These are phyloP conservation scores for Henningerozyma blattae DNA, from an alignment of 805 yeast species.

Conservation along the genomic window DNA sequence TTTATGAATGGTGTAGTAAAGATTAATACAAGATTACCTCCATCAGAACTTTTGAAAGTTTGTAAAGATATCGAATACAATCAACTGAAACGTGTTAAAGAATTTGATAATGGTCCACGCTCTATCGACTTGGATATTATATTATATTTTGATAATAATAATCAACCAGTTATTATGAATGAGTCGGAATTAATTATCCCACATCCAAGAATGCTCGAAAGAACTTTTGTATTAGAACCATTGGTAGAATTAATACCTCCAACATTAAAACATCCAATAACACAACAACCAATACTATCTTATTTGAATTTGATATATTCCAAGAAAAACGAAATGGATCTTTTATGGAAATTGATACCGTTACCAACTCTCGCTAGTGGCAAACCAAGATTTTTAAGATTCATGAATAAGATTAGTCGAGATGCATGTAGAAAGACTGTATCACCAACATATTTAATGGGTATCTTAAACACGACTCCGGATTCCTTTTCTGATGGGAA, in stretches of 20 bases:
- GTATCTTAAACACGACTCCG: constrained; percentile 79
- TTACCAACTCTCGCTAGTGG: constrained; percentile 9
- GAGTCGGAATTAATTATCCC: constrained; percentile 59
- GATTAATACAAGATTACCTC: constrained; percentile 47
- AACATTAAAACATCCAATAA: constrained; percentile 63
- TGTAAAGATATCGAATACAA: constrained; percentile 73
- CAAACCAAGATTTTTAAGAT: constrained; percentile 12
- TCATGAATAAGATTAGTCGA: constrained; percentile 25
- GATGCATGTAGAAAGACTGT: constrained; percentile 28
- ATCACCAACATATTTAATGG: constrained; percentile 60
- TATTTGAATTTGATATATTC: constrained; percentile 48
- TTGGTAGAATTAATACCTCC: constrained; percentile 70
- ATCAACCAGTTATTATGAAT: constrained; percentile 34
- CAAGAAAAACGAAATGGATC: constrained; percentile 37
- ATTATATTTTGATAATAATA: constrained; percentile 32
- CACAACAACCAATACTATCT: constrained; percentile 66
- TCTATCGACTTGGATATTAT: constrained; percentile 82
- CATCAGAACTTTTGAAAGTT: constrained; percentile 46
- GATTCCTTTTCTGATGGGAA: constrained; percentile 96
- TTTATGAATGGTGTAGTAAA: constrained; percentile 78
- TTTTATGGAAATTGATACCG: constrained; percentile 42
- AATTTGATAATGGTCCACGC: constrained; percentile 85
- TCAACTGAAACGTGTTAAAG: constrained; percentile 56
- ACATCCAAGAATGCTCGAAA: constrained; percentile 76
- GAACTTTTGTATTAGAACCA: constrained; percentile 86